These are phyloP conservation scores for Ceratocystis smalleyi DNA, from an alignment of 2,329 filamentous ascomycete genomes.

Conservation along the genomic window DNA sequence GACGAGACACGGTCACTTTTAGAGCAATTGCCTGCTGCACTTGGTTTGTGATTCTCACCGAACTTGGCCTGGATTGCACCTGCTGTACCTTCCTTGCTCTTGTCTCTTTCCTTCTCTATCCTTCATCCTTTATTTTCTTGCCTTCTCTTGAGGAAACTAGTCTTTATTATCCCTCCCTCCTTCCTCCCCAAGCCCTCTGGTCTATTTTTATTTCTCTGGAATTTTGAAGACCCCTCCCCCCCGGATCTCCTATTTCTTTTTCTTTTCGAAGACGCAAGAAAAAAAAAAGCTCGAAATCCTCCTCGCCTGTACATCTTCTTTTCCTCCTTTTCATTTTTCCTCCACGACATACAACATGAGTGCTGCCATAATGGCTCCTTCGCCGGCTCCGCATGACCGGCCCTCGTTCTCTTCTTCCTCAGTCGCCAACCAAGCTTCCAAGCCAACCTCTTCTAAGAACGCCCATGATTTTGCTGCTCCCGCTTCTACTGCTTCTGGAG, in stretches of 20 bases:
- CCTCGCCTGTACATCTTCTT: conserved; percentile 1
- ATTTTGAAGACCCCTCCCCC: not conserved
- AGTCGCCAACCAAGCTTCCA: not conserved
- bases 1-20: conserved; percentile 6
- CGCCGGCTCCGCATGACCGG: conserved; percentile 50
- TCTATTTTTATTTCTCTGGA: not conserved
- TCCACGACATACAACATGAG: conserved; percentile 37
- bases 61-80: not conserved
- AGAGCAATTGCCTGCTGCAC: conserved; percentile 10
- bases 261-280: not conserved
- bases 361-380: conserved; percentile 53
- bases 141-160: conserved; percentile 4
- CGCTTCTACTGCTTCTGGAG: conserved; percentile 17
- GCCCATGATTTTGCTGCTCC: conserved; percentile 22
- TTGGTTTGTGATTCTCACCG: conserved; percentile 10
- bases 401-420: conserved; percentile 33
- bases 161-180: not conserved
- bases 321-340: not conserved
- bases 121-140: conserved; percentile 9
- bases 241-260: conserved; percentile 1
- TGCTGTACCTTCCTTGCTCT: conserved; percentile 9
- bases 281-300: not conserved
- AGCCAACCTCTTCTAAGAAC: conserved; percentile 25
- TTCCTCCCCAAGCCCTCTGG: conserved; percentile 2
- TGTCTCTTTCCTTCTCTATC: conserved; percentile 10